Conservation (phyloP, 2,329 filamentous ascomycete genomes). For the Didymella glomerata region DNA sequence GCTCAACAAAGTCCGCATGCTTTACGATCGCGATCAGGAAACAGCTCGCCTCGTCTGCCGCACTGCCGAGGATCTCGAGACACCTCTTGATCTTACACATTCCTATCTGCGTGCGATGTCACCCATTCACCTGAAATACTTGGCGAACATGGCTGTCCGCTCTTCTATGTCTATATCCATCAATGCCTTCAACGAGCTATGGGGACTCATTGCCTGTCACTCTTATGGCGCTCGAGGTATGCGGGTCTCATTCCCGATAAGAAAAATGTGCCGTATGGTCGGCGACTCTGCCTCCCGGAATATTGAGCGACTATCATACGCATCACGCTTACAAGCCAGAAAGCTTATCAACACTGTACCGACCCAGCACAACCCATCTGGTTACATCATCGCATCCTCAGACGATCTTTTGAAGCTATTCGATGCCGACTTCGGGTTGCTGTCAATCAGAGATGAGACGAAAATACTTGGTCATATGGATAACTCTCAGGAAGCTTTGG, state of each 20-base stretch:
- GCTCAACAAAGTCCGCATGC: slow-evolving; percentile 84
- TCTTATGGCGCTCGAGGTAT: slow-evolving; percentile 79
- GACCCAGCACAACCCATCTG: slow-evolving; percentile 81
- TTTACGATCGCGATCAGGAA: slow-evolving; percentile 84
- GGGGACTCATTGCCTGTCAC: slow-evolving; percentile 89
- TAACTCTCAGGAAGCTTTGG: slow-evolving; percentile 82
- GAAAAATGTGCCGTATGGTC: slow-evolving; percentile 89
- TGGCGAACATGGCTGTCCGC: slow-evolving; percentile 88
- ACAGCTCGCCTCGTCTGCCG: slow-evolving; percentile 85
- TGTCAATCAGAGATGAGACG: slow-evolving; percentile 87
- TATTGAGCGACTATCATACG: slow-evolving; percentile 86
- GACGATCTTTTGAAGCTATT: slow-evolving; percentile 86
- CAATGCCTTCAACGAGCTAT: slow-evolving; percentile 83
- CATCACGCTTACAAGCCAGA: slow-evolving; percentile 81
- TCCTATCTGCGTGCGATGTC: slow-evolving; percentile 89
- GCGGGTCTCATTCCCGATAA: slow-evolving; percentile 90
- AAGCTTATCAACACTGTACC: slow-evolving; percentile 89
- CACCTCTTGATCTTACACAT: slow-evolving; percentile 82
- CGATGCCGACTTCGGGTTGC: slow-evolving; percentile 83
- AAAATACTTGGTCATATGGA: slow-evolving; percentile 81
- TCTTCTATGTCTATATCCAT: slow-evolving; percentile 95
- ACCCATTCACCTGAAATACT: slow-evolving; percentile 86
- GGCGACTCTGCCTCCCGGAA: slow-evolving; percentile 87
- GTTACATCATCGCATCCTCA: slow-evolving; percentile 89
- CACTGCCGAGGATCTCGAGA: slow-evolving; percentile 74